These are phyloP conservation scores for Phytophthora sojae DNA, from an alignment of 352 stramenopile genomes.

Conservation along the genomic window DNA sequence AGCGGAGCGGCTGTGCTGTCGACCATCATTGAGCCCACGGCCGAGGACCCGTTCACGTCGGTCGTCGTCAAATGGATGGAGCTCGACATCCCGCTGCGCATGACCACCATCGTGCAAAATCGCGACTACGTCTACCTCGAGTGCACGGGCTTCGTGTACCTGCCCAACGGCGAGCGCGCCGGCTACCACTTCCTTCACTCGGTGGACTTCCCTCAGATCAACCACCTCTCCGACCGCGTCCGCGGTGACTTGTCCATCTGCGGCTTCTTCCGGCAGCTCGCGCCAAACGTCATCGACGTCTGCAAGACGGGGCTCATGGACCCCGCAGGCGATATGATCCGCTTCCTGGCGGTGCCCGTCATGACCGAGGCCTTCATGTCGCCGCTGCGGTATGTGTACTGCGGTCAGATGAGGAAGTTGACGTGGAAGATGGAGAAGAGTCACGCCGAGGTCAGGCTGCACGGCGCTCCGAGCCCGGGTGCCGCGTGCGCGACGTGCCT, in stretches of 20 bases:
- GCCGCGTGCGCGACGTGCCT: conserved; percentile 27
- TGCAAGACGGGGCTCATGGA: conserved; percentile 36
- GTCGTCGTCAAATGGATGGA: conserved; percentile 49
- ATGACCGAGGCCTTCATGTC: conserved; percentile 47
- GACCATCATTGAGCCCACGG: conserved; percentile 33
- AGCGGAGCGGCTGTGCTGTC: conserved; percentile 32
- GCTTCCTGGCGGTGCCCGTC: conserved; percentile 38
- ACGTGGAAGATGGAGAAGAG: conserved; percentile 57
- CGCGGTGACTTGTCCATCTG: conserved; percentile 41
- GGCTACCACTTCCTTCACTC: conserved; percentile 51
- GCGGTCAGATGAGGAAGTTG: conserved; percentile 67
- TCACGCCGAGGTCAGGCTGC: conserved; percentile 28
- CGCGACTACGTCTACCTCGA: conserved; percentile 55
- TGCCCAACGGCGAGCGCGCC: conserved; percentile 33
- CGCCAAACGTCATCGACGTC: conserved; percentile 33
- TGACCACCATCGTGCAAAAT: conserved; percentile 41
- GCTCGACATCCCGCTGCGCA: conserved; percentile 35
- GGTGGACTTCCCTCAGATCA: conserved; percentile 43
- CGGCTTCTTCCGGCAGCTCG: conserved; percentile 38
- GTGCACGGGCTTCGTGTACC: conserved; percentile 35
- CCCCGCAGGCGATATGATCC: conserved; percentile 39
- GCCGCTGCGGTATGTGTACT: conserved; percentile 39
- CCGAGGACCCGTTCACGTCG: conserved; percentile 30
- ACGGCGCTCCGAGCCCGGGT: conserved; percentile 23
- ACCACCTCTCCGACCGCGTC: conserved; percentile 27